Evolutionary conservation across 768 basidiomycete genomes (phyloP).

Genomic region (Ramaria rubella): DNA sequence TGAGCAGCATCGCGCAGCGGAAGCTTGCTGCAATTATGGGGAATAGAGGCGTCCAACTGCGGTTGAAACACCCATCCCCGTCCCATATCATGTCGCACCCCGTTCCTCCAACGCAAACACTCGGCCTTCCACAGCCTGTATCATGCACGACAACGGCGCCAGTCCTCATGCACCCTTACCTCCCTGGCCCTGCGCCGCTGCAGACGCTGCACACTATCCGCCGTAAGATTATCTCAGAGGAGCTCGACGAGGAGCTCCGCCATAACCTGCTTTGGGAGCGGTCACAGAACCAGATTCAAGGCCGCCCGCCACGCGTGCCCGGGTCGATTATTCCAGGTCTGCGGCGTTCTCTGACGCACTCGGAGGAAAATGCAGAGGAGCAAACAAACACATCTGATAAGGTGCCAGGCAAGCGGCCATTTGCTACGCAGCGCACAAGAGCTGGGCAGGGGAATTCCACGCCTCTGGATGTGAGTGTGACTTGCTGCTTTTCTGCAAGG

Average conservation of each 20-base stretch:
- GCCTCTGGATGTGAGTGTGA: conserved; percentile 41
- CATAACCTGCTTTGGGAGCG: conserved; percentile 72
- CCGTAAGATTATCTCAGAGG: conserved; percentile 74
- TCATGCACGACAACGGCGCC: conserved; percentile 36
- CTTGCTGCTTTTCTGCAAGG: background rate
- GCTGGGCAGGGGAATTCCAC: conserved; percentile 67
- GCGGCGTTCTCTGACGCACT: background rate
- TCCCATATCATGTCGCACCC: no score
- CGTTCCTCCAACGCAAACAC: conserved; percentile 8
- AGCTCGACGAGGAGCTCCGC: conserved; percentile 79
- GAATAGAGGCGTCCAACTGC: no score
- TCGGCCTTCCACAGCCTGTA: background rate
- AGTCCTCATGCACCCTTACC: conserved; percentile 61
- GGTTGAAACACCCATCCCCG: no score
- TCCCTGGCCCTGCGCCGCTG: conserved; percentile 56
- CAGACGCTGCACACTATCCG: conserved; percentile 84
- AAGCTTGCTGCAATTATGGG: no score
- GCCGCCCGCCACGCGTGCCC: background rate
- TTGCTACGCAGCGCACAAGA: conserved; percentile 54
- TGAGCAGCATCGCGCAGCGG: no score
- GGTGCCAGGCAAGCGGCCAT: conserved; percentile 19
- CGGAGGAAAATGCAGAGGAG: background rate
- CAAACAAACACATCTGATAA: background rate
- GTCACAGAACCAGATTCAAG: conserved; percentile 18
- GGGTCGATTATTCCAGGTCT: conserved; percentile 8